phyloP scores from a whole-genome alignment of 441 rosid genomes.

The Manihot esculenta region DNA sequence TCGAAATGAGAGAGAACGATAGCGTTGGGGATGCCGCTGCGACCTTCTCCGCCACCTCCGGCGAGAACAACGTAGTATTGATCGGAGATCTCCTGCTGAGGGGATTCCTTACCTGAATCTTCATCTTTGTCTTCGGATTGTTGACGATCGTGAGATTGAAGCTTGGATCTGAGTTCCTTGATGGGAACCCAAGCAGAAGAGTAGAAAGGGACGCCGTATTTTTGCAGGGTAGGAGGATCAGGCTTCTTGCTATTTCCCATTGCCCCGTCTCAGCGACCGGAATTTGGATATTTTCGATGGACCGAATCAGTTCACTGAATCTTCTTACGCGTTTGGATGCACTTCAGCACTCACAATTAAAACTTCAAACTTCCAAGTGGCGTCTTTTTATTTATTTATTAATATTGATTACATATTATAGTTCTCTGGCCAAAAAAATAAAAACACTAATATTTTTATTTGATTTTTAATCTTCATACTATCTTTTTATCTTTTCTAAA shows the following conservation, averaged over 20 bases:
- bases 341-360: too few relatives aligned
- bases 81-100: conserved; percentile 8
- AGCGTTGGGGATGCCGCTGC: conserved; percentile 76
- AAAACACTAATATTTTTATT: too few relatives aligned
- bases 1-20: conserved; percentile 53
- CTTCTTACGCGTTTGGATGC: too few relatives aligned
- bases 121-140: conserved; percentile 27
- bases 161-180: conserved; percentile 39
- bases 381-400: too few relatives aligned
- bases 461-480: too few relatives aligned
- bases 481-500: too few relatives aligned
- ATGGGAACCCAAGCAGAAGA: conserved; percentile 71
- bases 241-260: conserved; percentile 24
- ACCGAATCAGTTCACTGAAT: too few relatives aligned
- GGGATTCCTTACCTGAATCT: conserved; percentile 11
- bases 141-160: conserved; percentile 16
- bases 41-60: conserved; percentile 94
- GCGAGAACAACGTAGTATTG: conserved; percentile 53
- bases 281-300: background rate
- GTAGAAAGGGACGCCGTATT: conserved; percentile 85
- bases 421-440: too few relatives aligned
- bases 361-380: too few relatives aligned
- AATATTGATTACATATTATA: too few relatives aligned
- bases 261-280: background rate
- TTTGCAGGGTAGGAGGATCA: conserved; percentile 43